phyloP scores from a whole-genome alignment of 257 asterid species.

The Knoxia roxburghii region DNA sequence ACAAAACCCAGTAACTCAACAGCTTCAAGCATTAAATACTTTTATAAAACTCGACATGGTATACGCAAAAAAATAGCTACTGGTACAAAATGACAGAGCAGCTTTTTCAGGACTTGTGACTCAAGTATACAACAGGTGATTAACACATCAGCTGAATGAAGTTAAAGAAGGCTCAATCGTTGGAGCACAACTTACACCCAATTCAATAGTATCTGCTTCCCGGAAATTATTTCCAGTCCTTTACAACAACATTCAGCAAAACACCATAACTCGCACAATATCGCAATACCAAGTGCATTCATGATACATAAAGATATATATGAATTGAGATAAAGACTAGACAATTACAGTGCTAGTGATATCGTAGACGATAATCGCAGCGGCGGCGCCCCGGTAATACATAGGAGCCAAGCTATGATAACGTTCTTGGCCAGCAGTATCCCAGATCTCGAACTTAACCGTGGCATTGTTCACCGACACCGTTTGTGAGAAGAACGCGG shows the following conservation, averaged over 20 bases:
- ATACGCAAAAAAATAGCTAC: not conserved
- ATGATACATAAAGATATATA: not conserved
- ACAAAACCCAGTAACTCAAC: not conserved
- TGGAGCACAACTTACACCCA: not conserved
- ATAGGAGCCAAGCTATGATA: conserved; percentile 98
- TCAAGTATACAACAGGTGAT: no score
- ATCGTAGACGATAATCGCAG: conserved; percentile 90
- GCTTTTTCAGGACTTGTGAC: no score
- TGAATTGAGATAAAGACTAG: not conserved
- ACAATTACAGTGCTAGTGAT: conserved; percentile 67
- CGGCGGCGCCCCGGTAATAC: conserved; percentile 98
- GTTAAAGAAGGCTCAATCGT: not conserved
- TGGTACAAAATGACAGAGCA: not conserved
- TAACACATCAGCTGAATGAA: not conserved
- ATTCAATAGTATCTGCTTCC: not conserved
- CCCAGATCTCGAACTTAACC: conserved; percentile 98
- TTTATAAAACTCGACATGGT: not conserved
- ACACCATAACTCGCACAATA: not conserved
- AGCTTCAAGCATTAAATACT: not conserved
- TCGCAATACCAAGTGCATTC: not conserved
- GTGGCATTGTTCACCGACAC: conserved; percentile 73
- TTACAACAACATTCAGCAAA: not conserved
- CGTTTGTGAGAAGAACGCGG: conserved; percentile 88
- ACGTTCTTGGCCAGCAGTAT: conserved; percentile 98
- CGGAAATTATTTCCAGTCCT: not conserved